Evolutionary conservation across 495 filamentous ascomycete species (phyloP).

Genomic region (Penicillium egyptiacum): DNA sequence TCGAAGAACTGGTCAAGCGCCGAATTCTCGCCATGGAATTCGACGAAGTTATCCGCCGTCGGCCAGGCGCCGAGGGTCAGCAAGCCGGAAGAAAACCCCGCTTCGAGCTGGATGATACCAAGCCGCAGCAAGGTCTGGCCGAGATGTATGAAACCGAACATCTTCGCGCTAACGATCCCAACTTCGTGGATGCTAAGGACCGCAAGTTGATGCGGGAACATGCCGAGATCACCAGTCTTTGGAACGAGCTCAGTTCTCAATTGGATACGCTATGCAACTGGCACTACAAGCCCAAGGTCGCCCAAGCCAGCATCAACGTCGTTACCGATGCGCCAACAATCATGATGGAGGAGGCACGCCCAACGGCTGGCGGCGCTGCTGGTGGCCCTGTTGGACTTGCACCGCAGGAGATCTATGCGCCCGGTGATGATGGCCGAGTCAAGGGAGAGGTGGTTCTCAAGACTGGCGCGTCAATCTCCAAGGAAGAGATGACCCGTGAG

Average conservation of each 20-base stretch:
- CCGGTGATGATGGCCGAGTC: constrained; percentile 65
- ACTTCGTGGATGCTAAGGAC: constrained; percentile 74
- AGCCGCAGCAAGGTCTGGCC: constrained; percentile 80
- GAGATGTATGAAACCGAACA: constrained; percentile 96
- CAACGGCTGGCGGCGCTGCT: constrained; percentile 71
- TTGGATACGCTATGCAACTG: constrained; percentile 88
- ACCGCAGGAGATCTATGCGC: constrained; percentile 89
- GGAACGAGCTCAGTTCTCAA: constrained; percentile 76
- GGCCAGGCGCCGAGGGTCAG: constrained; percentile 55
- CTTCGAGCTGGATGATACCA: constrained; percentile 84
- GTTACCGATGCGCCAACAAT: constrained; percentile 87
- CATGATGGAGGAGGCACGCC: constrained; percentile 92
- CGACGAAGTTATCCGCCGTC: constrained; percentile 83
- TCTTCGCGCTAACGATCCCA: constrained; percentile 71
- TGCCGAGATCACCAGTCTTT: constrained; percentile 78
- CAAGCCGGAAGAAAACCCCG: constrained; percentile 61
- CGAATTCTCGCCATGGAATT: constrained; percentile 90
- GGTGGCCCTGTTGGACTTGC: constrained; percentile 76
- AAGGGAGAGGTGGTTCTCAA: constrained; percentile 72
- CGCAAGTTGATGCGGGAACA: constrained; percentile 82
- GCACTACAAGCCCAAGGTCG: constrained; percentile 91
- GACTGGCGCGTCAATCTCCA: constrained; percentile 75
- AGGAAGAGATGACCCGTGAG: constrained; percentile 88
- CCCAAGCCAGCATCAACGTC: constrained; percentile 75
- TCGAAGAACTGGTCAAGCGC: constrained; percentile 91